Evolutionary conservation across 169 alveolate species (phyloP), one percentile per base, ranked within the genome.

Genomic region (Plasmodium coatneyi): DNA sequence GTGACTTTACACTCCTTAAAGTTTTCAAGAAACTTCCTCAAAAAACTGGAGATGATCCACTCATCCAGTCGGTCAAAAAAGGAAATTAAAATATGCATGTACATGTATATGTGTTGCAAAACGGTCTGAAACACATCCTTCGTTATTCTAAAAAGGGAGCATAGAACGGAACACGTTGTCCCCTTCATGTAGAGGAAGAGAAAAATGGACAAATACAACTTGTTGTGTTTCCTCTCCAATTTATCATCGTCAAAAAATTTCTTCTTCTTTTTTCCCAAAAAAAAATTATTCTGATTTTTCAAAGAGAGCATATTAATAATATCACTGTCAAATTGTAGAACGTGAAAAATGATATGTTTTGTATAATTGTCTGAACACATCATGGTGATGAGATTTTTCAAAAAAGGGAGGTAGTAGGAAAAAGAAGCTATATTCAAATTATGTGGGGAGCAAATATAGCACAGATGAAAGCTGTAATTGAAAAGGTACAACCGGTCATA

Each of bases 301-400:
- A 89, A 78, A 54, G 79, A 39, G 34, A 89, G 9, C 94, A 89
- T 89, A 66, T 79, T 89, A 36, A 89, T 89, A 36, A 89, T 43
- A 76, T 89, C 94, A 30, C 89, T 79, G 79, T 89, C 94, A 36
- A 89, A 79, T 41, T 80, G 25, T 89, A 89, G 79, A 7, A 60
- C 71, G 16, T 89, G 82, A 80, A 89, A 89, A 22, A 89, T 89
- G 2, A 89, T 56, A 54, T 89, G n/a, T 41, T 54, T 89, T 6
- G 94, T 89, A 39, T 89, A 79, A 19, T 52, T 43, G 34, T 84
- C 92, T 4, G 52, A 39, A 9, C 71, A 83, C 9, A 89, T 60
- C 9, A 89, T 60, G 10, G 83, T 16, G n/a, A 89, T 30, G 22
- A 89, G 5, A 34, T 89, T 89, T 79, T 89, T 76, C 22, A 89